Evolutionary conservation across 345 rosid genomes (phyloP).

Genomic region (Geranium brycei): DNA sequence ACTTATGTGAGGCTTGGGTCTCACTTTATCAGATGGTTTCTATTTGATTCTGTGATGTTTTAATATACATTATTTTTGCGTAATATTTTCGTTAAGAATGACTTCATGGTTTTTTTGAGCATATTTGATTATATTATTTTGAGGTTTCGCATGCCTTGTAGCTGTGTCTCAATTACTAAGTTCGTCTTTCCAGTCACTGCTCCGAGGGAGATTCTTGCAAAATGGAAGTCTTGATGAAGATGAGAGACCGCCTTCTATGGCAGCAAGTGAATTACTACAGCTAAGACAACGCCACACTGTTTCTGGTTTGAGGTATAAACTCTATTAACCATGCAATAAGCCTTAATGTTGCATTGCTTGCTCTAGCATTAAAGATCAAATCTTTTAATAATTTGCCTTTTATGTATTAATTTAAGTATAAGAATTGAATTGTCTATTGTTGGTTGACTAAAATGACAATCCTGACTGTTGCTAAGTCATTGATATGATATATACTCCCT

Average conservation of each 20-base stretch:
- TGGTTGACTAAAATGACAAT: background rate
- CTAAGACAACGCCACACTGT: conserved; percentile 81
- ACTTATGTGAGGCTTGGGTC: no score
- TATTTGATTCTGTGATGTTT: background rate
- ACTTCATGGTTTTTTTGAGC: background rate
- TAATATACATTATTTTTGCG: background rate
- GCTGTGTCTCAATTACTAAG: conserved; percentile 9
- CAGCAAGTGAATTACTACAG: conserved; percentile 77
- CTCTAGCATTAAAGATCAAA: background rate
- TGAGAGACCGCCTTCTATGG: conserved; percentile 68
- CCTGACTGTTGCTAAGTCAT: background rate
- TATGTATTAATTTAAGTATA: background rate
- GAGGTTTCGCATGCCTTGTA: background rate
- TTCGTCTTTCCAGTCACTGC: conserved; percentile 50
- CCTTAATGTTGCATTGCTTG: background rate
- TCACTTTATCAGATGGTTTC: background rate
- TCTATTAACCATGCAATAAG: background rate
- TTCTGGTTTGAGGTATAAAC: conserved; percentile 72
- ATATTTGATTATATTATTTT: no score
- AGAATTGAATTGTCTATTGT: background rate
- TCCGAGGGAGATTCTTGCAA: conserved; percentile 90
- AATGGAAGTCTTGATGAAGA: conserved; percentile 67
- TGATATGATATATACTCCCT: conserved; percentile 5
- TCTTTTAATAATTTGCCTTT: background rate
- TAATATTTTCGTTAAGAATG: background rate